Evolutionary conservation across 2,329 filamentous ascomycete species (phyloP), one percentile per base, ranked within the genome.

Genomic region (Pyricularia grisea): DNA sequence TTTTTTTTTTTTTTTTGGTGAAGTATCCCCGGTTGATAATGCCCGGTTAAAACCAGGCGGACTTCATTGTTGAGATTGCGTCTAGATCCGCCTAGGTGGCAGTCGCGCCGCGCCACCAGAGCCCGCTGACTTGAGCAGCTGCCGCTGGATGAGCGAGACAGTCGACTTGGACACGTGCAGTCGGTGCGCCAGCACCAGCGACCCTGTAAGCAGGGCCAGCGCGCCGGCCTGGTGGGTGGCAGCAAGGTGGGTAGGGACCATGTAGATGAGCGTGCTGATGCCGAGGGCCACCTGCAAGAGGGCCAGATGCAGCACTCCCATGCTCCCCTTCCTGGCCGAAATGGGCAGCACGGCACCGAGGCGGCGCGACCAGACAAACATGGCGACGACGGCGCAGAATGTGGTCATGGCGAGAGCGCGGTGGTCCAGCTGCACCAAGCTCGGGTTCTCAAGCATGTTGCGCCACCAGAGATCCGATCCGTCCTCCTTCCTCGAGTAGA

Each of bases 361-460:
- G 9, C 79, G 84, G 71, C 92, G 88, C 4, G 91, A 87, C 80
- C 94, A 98, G n/a, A 87, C 86, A 79, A 90, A 96, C 11, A 99
- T 85, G 4, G 88, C 85, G 72, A 97, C 82, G 71, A 98, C 88
- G 71, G 91, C 86, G 68, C 88, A 90, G 79, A 97, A 97, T 0
- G 94, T 97, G 20, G 92, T 93, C 65, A 90, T 92, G 70, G 95
- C 96, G 50, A 98, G 85, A 74, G 97, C 92, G 64, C 96, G 90
- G 82, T 99, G 95, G 80, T 99, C 92, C 64, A 99, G 87, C 81
- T 99, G 96, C 2, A 98, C 96, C 30, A 96, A 87, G 20, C 92
- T 94, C 3, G 95, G 96, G 81, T 99, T 99, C 83, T 98, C 95
- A 42, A 98, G 89, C 85, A 96, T 91, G 81, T 99, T 99, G 76